Base-by-base conservation (phyloP, 176 grass and related monocot species). In the Leersia perrieri region DNA sequence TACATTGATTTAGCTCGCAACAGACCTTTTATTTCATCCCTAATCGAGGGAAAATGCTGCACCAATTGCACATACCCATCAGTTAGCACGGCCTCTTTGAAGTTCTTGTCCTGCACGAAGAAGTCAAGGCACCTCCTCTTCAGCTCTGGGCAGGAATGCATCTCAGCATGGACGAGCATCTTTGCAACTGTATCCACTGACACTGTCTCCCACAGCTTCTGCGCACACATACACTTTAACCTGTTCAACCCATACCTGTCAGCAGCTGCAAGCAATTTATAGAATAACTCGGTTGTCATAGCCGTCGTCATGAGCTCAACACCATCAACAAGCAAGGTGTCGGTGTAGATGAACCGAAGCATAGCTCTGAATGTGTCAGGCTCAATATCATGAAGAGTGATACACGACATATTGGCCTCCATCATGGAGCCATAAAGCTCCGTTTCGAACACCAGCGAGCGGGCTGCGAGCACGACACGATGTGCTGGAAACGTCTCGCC, bases 271-370 rank as follows among this genome's bases (percentile, higher is more conserved):
- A 90, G 63, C 51, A 78, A 0, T 0, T 66, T 3, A 61, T 23
- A 42, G 1, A 66, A 12, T n/a, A 66, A 0, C 14, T 74, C 81
- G 1, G 7, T 36, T 0, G 42, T 4, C 25, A n/a, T n/a, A n/a
- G 15, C 9, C 39, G 2, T 41, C 39, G 41, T 4, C 0, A 13
- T 15, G 41, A 55, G 2, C 32, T 53, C 63, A 4, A 16, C 3
- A 1, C 7, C 18, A 1, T 72, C 34, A 9, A 32, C 15, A 0
- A 51, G 77, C 40, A 93, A 57, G 3, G 1, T 4, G 66, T 90
- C 85, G 0, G 84, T 88, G 45, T 90, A 90, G 33, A 90, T 68
- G 73, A 90, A 93, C 63, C 80, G 65, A 1, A 90, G 77, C 77
- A 93, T n/a, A 29, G 58, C 23, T 29, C 38, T 8, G 15, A 88